Percentiles rank a stretch among this genome's conserved stretches.
phyloP scores from a whole-genome alignment of 2,329 filamentous ascomycete species.

The Pseudogymnoascus sp. region DNA sequence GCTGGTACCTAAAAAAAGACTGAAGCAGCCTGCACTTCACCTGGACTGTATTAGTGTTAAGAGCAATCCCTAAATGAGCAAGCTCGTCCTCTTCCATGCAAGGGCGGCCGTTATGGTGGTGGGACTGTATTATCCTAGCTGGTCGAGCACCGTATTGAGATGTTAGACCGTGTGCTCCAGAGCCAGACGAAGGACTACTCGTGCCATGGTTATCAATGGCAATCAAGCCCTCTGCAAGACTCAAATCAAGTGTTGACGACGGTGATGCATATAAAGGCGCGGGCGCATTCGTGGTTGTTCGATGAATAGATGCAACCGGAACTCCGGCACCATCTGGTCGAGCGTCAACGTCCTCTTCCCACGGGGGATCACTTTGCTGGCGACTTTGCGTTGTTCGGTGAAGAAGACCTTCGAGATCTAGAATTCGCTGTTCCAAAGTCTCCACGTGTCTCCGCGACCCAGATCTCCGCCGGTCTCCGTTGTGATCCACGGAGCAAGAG shows the following conservation, averaged over 20 bases:
- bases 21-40: slow-evolving; percentile 4
- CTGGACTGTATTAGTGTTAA: slow-evolving; percentile 2
- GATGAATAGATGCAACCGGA: not conserved
- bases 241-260: not conserved
- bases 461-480: not conserved
- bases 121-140: not conserved
- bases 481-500: not conserved
- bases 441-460: not conserved
- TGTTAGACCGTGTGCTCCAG: not conserved
- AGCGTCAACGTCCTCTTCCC: not conserved
- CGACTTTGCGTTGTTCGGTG: not conserved
- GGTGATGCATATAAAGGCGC: not conserved
- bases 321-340: not conserved
- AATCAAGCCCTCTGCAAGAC: not conserved
- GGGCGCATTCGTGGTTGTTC: not conserved
- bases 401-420: not conserved
- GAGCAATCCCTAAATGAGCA: not conserved
- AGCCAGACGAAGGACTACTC: not conserved
- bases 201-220: not conserved
- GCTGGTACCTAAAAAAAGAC: slow-evolving; percentile 9
- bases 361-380: not conserved
- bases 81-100: not conserved
- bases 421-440: not conserved
- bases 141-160: not conserved
- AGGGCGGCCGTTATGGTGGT: not conserved